Conservation (phyloP, 805 yeast genomes). For the Metschnikowia bowlesiae region DNA sequence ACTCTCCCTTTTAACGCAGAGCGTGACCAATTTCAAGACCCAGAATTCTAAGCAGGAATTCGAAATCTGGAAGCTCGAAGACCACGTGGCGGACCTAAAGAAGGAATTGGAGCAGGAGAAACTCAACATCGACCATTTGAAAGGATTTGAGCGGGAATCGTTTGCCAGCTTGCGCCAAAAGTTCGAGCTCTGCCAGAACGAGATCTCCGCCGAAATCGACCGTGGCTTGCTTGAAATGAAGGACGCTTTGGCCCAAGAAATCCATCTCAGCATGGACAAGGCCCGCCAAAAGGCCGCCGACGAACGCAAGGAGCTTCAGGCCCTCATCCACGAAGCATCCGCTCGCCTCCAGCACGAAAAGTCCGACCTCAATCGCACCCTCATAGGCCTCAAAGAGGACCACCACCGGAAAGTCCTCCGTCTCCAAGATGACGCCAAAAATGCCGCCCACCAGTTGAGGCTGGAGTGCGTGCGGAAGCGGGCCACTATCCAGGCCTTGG, state of each 20-base stretch:
- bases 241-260: conserved; percentile 25
- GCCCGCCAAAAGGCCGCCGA: background rate
- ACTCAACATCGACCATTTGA: conserved; percentile 30
- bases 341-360: conserved; percentile 9
- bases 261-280: conserved; percentile 25
- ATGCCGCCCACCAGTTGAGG: conserved; percentile 16
- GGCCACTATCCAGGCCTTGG: background rate
- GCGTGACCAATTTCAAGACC: conserved; percentile 29
- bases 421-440: conserved; percentile 8
- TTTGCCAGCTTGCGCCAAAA: conserved; percentile 11
- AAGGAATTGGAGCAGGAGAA: conserved; percentile 32
- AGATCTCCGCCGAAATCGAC: conserved; percentile 19
- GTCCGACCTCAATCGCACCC: conserved; percentile 20
- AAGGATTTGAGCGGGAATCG: conserved; percentile 20
- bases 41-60: conserved; percentile 36
- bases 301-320: background rate
- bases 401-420: conserved; percentile 18
- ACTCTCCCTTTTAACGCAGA: conserved; percentile 8
- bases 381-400: conserved; percentile 24
- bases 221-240: conserved; percentile 22
- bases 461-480: conserved; percentile 10
- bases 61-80: conserved; percentile 30
- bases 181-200: conserved; percentile 16
- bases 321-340: conserved; percentile 5
- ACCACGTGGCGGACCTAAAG: conserved; percentile 33